Evolutionary conservation across 805 yeast species (phyloP).

Genomic region (Blastobotrys terrestris): DNA sequence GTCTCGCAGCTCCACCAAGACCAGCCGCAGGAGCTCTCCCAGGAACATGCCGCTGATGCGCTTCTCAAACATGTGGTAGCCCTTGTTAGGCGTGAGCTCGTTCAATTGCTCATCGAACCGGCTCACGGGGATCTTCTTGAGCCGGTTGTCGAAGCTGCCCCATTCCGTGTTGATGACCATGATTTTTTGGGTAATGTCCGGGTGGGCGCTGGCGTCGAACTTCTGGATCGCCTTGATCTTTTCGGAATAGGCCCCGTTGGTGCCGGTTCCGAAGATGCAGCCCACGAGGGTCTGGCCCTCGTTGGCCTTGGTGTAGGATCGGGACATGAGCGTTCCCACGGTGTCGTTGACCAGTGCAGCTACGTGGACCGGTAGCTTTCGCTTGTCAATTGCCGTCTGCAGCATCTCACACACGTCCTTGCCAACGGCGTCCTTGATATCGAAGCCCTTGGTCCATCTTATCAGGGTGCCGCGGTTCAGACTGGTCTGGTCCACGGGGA

Average conservation of each 20-base stretch:
- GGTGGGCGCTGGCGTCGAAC: constrained; percentile 43
- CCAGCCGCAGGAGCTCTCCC: constrained; percentile 80
- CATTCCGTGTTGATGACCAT: constrained; percentile 96
- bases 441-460: constrained; percentile 96
- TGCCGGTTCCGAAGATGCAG: constrained; percentile 94
- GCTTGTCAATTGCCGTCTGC: constrained; percentile 60
- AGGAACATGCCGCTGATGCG: constrained; percentile 88
- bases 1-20: constrained; percentile 56
- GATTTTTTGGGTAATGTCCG: constrained; percentile 28
- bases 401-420: constrained; percentile 70
- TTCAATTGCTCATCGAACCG: constrained; percentile 72
- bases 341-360: constrained; percentile 95
- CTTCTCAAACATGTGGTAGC: constrained; percentile 88
- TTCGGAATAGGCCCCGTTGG: constrained; percentile 93
- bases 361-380: constrained; percentile 51
- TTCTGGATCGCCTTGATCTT: constrained; percentile 66
- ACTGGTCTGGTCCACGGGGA: constrained; percentile 85
- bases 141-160: constrained; percentile 92
- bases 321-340: constrained; percentile 84
- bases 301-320: constrained; percentile 64
- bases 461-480: constrained; percentile 72
- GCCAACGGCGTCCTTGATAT: constrained; percentile 78
- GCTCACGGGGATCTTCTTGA: constrained; percentile 69
- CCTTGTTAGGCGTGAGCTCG: constrained; percentile 67
- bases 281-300: constrained; percentile 79